Conservation (phyloP, 2,329 filamentous ascomycete species). For the Zasmidium angulare region DNA sequence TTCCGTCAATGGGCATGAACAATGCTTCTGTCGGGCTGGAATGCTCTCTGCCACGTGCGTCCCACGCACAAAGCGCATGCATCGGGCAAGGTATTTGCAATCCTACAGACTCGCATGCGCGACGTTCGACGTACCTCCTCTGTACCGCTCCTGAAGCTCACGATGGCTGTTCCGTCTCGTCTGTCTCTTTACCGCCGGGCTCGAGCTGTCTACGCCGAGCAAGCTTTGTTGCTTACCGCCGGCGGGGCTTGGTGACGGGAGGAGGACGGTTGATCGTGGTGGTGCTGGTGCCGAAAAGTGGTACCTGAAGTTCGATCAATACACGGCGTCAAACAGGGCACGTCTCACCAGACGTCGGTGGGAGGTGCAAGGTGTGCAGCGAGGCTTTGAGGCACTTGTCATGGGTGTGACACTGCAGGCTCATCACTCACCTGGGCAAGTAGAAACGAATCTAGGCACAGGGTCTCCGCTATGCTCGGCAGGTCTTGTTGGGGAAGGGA, state of each 20-base stretch:
- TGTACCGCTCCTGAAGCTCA: neutral
- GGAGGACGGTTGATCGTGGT: neutral
- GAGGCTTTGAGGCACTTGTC: neutral
- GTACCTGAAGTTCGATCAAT: neutral
- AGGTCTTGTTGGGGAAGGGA: neutral
- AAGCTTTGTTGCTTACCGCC: neutral
- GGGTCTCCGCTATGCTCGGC: neutral
- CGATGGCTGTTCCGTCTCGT: neutral
- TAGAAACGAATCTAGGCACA: neutral
- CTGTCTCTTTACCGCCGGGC: neutral
- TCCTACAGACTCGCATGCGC: neutral
- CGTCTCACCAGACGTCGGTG: neutral
- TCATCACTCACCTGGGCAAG: neutral
- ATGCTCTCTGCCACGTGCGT: conserved; percentile 17
- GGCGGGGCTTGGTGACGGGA: neutral
- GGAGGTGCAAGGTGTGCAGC: neutral
- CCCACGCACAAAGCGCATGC: conserved; percentile 15
- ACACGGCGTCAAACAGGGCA: neutral
- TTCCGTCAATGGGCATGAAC: conserved; percentile 15
- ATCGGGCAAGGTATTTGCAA: conserved; percentile 11
- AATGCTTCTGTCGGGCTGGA: conserved; percentile 14
- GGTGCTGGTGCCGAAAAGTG: neutral
- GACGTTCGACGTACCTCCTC: conserved; percentile 3
- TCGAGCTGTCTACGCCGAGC: neutral
- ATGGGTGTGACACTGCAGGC: neutral